Evolutionary conservation across 2,329 filamentous ascomycete species (phyloP).

Genomic region (Claviceps monticola): DNA sequence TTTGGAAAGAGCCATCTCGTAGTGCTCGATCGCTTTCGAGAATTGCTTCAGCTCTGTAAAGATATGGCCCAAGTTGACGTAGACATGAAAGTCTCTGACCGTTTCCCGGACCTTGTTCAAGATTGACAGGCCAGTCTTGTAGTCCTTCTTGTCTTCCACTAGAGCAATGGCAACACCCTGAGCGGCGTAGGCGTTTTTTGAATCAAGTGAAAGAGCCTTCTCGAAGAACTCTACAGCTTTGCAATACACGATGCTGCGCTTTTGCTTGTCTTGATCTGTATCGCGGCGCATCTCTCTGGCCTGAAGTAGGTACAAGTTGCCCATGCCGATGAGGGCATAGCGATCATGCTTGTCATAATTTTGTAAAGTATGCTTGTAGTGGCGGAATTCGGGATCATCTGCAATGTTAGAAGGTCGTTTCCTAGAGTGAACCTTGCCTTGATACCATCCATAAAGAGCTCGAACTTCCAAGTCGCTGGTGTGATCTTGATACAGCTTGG

Average conservation of each 20-base stretch:
- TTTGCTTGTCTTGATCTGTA: constrained; percentile 80
- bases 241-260: constrained; percentile 72
- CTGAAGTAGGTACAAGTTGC: constrained; percentile 74
- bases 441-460: constrained; percentile 87
- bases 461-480: constrained; percentile 81
- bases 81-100: constrained; percentile 74
- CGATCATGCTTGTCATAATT: constrained; percentile 93
- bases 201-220: constrained; percentile 88
- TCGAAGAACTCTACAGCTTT: constrained; percentile 97
- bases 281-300: constrained; percentile 91
- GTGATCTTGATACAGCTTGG: constrained; percentile 73
- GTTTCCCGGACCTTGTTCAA: constrained; percentile 87
- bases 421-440: constrained; percentile 66
- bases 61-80: constrained; percentile 85
- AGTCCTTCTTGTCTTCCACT: constrained; percentile 87
- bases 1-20: constrained; percentile 71
- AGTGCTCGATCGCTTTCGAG: constrained; percentile 84
- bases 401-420: constrained; percentile 68
- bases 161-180: constrained; percentile 92
- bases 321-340: constrained; percentile 95
- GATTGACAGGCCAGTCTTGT: constrained; percentile 67
- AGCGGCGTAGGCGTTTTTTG: constrained; percentile 89
- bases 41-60: constrained; percentile 86
- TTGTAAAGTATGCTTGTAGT: constrained; percentile 93
- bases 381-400: constrained; percentile 82